Conservation (phyloP, 352 stramenopile species). For the Pythium sp. region DNA sequence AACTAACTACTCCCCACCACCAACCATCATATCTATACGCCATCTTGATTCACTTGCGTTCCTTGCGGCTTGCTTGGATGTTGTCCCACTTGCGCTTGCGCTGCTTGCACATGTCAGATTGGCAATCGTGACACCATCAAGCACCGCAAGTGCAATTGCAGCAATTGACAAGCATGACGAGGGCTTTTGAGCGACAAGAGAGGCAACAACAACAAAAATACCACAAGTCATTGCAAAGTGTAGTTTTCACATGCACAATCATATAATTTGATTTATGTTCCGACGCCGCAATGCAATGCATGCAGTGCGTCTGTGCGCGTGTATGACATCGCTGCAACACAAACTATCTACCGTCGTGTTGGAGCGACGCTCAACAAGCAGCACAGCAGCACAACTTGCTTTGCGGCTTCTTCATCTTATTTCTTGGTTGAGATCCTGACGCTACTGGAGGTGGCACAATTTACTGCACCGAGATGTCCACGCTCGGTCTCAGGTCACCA, state of each 20-base stretch:
- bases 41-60: background rate
- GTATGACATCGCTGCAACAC: background rate
- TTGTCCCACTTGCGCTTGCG: no score
- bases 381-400: no score
- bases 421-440: slow-evolving; percentile 2
- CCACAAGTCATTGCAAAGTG: background rate
- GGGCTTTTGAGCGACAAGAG: background rate
- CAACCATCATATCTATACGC: background rate
- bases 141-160: background rate
- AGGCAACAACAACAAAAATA: background rate
- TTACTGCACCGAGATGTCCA: slow-evolving; percentile 93
- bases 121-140: background rate
- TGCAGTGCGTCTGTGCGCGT: background rate
- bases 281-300: background rate
- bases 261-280: slow-evolving; percentile 11
- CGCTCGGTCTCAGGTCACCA: slow-evolving; percentile 93
- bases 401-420: background rate
- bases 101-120: background rate
- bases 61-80: no score
- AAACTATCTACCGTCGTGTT: slow-evolving; percentile 1
- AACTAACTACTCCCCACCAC: slow-evolving; percentile 5
- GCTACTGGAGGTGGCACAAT: background rate
- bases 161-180: background rate
- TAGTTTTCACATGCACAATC: slow-evolving; percentile 7
- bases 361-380: background rate